These are phyloP conservation scores for Punica granatum DNA, from an alignment of 345 rosid genomes.

Conservation along the genomic window DNA sequence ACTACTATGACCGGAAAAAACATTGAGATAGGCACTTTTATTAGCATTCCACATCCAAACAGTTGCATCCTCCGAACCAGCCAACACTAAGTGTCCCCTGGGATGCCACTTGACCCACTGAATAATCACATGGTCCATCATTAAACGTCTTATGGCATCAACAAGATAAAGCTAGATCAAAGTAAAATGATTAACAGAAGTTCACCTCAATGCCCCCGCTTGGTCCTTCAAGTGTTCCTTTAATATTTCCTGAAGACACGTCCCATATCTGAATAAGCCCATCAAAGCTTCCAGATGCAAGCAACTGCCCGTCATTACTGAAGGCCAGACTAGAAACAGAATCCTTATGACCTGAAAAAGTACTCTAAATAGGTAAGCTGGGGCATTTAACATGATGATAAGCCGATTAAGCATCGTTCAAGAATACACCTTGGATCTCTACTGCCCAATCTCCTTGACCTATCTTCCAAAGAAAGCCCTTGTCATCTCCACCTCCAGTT, in stretches of 20 bases:
- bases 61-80: slow-evolving; percentile 75
- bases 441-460: slow-evolving; percentile 87
- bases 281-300: slow-evolving; percentile 80
- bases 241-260: slow-evolving; percentile 48
- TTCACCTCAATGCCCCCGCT: slow-evolving; percentile 69
- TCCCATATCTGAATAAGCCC: slow-evolving; percentile 78
- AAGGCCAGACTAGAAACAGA: slow-evolving; percentile 67
- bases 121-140: slow-evolving; percentile 14
- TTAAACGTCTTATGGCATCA: neutral
- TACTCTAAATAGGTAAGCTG: slow-evolving; percentile 1
- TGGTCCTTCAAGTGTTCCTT: slow-evolving; percentile 59
- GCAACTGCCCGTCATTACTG: slow-evolving; percentile 65
- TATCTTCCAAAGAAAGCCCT: slow-evolving; percentile 74
- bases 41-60: slow-evolving; percentile 99
- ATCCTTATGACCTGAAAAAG: slow-evolving; percentile 68
- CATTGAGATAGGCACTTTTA: slow-evolving; percentile 53
- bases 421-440: slow-evolving; percentile 47
- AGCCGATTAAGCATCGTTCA: neutral
- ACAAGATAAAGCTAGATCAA: neutral
- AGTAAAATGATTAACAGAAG: slow-evolving; percentile 1
- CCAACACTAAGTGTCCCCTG: slow-evolving; percentile 76
- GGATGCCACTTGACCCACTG: slow-evolving; percentile 99
- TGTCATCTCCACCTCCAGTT: slow-evolving; percentile 89
- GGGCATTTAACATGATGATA: neutral
- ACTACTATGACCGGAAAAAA: slow-evolving; percentile 67